A percentile compares a stretch with the other conserved stretches of the same genome.
These are phyloP conservation scores for Rhizoctonia solani DNA, from an alignment of 1,284 basidiomycete genomes.

Conservation along the genomic window DNA sequence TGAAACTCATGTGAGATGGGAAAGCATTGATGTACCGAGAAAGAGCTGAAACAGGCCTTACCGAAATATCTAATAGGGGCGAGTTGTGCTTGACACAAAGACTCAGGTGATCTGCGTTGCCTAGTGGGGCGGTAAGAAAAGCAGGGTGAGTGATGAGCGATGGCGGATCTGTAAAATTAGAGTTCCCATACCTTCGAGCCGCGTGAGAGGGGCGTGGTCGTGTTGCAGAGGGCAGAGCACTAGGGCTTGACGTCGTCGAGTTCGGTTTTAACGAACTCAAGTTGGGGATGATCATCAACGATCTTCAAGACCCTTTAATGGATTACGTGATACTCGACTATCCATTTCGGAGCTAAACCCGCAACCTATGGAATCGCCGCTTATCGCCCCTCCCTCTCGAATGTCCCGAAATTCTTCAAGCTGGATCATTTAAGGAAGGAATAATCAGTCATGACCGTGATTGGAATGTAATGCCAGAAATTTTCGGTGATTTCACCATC, in stretches of 20 bases:
- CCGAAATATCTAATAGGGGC: neutral
- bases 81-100: neutral
- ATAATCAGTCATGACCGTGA: neutral
- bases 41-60: too few relatives aligned
- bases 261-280: slow-evolving; percentile 21
- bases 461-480: neutral
- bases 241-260: slow-evolving; percentile 12
- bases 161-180: neutral
- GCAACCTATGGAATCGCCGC: slow-evolving; percentile 3
- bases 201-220: slow-evolving; percentile 14
- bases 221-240: slow-evolving; percentile 12
- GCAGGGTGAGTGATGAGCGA: neutral
- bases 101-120: neutral
- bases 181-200: neutral
- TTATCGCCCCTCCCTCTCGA: slow-evolving; percentile 5
- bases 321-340: slow-evolving; percentile 11
- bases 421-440: neutral
- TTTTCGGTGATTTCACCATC: neutral
- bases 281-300: slow-evolving; percentile 21
- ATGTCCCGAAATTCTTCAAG: neutral
- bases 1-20: too few relatives aligned
- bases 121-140: neutral
- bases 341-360: neutral
- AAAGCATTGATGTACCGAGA: too few relatives aligned
- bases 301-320: slow-evolving; percentile 20